These are phyloP conservation scores for Ceratobasidium sp. DNA, from an alignment of 1,284 basidiomycete species.

Conservation along the genomic window DNA sequence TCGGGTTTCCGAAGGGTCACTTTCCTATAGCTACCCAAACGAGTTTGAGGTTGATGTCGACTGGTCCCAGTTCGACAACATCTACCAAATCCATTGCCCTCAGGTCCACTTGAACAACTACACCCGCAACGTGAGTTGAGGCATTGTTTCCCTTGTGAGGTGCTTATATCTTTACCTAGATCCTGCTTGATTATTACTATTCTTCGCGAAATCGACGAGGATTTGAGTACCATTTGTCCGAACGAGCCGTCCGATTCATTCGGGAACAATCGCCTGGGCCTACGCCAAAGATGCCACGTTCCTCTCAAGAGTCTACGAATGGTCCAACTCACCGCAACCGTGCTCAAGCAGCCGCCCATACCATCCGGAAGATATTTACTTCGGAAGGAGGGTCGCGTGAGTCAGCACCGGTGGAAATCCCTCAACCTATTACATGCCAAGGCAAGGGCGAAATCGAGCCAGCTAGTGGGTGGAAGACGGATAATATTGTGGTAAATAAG, in stretches of 20 bases:
- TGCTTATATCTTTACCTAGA: slow-evolving; percentile 56
- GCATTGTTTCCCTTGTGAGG: background rate
- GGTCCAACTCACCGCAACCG: slow-evolving; percentile 23
- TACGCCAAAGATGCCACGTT: background rate
- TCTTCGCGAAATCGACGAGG: slow-evolving; percentile 78
- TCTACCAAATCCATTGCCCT: slow-evolving; percentile 90
- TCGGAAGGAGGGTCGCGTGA: slow-evolving; percentile 41
- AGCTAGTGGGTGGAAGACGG: slow-evolving; percentile 71
- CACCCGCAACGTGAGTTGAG: slow-evolving; percentile 73
- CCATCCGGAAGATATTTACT: slow-evolving; percentile 44
- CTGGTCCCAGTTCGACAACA: slow-evolving; percentile 88
- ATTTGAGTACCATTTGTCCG: slow-evolving; percentile 87
- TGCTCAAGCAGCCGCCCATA: slow-evolving; percentile 41
- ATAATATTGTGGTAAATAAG: slow-evolving; percentile 62
- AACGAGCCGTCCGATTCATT: slow-evolving; percentile 84
- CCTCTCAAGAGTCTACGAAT: slow-evolving; percentile 23
- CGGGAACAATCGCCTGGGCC: slow-evolving; percentile 66
- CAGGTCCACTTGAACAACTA: slow-evolving; percentile 83
- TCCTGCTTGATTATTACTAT: slow-evolving; percentile 91
- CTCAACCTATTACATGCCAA: slow-evolving; percentile 28
- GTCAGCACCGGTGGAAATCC: slow-evolving; percentile 20
- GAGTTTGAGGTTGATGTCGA: slow-evolving; percentile 58
- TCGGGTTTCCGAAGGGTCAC: slow-evolving; percentile 23
- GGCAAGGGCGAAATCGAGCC: slow-evolving; percentile 58
- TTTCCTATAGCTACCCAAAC: slow-evolving; percentile 42